Conservation (phyloP, 306 rosid species). For the Benincasa hispida region DNA sequence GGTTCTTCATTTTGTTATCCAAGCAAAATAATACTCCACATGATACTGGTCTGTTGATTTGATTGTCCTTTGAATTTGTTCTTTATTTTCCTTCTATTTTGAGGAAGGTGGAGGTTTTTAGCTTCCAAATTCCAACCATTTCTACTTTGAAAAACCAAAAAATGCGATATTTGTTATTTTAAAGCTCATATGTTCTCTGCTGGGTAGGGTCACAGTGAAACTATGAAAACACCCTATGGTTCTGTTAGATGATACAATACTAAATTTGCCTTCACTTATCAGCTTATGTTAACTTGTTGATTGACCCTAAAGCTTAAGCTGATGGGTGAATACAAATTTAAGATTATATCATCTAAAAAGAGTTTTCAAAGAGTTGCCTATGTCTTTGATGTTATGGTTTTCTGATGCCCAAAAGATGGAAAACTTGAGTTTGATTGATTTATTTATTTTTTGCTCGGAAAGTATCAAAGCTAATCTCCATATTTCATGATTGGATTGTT, state of each 20-base stretch:
- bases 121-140: background rate
- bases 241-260: no score
- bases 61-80: background rate
- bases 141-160: background rate
- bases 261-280: no score
- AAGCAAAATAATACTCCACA: background rate
- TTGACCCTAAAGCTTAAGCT: no score
- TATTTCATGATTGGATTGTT: background rate
- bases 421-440: background rate
- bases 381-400: background rate
- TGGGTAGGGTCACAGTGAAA: background rate
- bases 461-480: background rate
- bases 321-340: no score
- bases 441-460: background rate
- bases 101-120: background rate
- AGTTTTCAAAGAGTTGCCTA: background rate
- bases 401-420: background rate
- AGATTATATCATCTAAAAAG: no score
- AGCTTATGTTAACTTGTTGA: no score
- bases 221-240: background rate
- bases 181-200: background rate
- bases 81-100: background rate
- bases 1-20: background rate
- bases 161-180: background rate
- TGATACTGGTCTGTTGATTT: background rate